Percentiles rank a stretch among this genome's conserved stretches.
Conservation (phyloP, 257 asterid species). For the Penstemon newberryi region DNA sequence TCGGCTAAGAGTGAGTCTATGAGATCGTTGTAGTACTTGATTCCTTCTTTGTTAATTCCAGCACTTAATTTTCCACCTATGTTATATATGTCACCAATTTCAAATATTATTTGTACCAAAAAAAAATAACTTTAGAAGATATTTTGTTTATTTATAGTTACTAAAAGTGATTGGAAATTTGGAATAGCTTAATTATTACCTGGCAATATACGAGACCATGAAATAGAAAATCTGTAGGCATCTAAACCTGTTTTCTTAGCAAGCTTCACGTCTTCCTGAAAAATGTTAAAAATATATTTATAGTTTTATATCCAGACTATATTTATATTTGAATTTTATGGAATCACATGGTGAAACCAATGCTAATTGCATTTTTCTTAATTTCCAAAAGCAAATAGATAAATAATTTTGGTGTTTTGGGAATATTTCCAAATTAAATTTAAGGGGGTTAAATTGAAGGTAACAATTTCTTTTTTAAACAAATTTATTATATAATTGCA, state of each 20-base stretch:
- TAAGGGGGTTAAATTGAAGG: too few species aligned
- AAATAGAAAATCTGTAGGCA: conserved; percentile 36
- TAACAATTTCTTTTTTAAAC: neutral
- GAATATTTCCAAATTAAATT: too few species aligned
- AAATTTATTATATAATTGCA: neutral
- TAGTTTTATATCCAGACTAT: too few species aligned
- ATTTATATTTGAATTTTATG: too few species aligned
- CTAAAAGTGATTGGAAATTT: neutral
- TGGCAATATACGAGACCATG: conserved; percentile 37
- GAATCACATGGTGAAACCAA: too few species aligned
- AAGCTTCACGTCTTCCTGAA: conserved; percentile 23
- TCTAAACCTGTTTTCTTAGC: conserved; percentile 6
- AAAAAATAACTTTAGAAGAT: neutral
- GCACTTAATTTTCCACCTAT: conserved; percentile 30
- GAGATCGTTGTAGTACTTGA: conserved; percentile 33
- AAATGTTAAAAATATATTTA: neutral
- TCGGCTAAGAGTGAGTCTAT: conserved; percentile 21
- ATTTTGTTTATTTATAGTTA: neutral
- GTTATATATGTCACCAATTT: too few species aligned
- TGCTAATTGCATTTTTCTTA: too few species aligned
- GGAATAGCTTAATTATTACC: neutral
- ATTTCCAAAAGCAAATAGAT: too few species aligned
- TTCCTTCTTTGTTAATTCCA: conserved; percentile 20
- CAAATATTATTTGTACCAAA: neutral
- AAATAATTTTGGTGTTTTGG: too few species aligned